Conservation (phyloP, 352 stramenopile species). For the Phytophthora pinifolia region DNA sequence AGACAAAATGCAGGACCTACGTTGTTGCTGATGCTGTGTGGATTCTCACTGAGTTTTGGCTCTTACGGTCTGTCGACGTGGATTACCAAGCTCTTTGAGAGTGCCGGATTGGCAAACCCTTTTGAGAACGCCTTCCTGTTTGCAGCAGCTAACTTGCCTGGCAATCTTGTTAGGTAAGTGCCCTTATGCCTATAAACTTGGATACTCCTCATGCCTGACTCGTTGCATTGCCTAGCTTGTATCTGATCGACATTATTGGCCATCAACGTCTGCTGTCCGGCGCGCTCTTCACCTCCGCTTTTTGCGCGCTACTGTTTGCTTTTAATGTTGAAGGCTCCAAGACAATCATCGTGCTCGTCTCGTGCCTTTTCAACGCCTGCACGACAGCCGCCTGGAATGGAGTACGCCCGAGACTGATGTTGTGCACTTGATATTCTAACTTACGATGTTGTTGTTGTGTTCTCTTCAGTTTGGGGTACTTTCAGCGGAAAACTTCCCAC, state of each 20-base stretch:
- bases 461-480: conserved; percentile 82
- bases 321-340: conserved; percentile 67
- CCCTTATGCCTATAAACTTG: neutral
- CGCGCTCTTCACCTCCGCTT: conserved; percentile 66
- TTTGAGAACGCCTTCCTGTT: conserved; percentile 95
- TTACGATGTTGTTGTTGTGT: neutral
- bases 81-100: conserved; percentile 93
- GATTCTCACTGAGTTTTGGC: conserved; percentile 83
- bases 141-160: conserved; percentile 88
- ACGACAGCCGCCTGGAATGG: conserved; percentile 91
- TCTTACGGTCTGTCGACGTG: conserved; percentile 93
- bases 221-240: conserved; percentile 38
- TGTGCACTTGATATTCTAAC: neutral
- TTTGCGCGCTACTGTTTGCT: conserved; percentile 77
- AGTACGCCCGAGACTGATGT: conserved; percentile 31
- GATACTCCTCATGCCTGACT: neutral
- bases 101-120: conserved; percentile 81
- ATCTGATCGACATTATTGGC: conserved; percentile 73
- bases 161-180: conserved; percentile 82
- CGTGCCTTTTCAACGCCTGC: conserved; percentile 92
- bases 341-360: conserved; percentile 81
- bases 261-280: conserved; percentile 64
- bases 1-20: conserved; percentile 42
- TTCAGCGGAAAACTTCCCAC: conserved; percentile 88
- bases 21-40: conserved; percentile 67